phyloP scores from a whole-genome alignment of 208 protist genomes.

The Sergeia podlipaevii region DNA sequence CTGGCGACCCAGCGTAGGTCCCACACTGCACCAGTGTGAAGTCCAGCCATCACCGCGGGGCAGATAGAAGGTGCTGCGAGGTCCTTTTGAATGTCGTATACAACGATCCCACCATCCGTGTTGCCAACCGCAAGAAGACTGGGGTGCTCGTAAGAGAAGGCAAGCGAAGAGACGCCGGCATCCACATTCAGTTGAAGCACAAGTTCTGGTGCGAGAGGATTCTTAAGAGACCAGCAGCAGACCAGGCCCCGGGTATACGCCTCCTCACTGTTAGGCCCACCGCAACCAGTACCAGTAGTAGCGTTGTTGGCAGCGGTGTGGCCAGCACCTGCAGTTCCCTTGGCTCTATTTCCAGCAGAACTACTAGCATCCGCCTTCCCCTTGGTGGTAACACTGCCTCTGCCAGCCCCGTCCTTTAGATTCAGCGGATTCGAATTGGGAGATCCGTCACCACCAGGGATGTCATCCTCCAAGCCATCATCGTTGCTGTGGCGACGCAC shows the following conservation, averaged over 20 bases:
- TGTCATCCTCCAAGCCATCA: constrained; percentile 2
- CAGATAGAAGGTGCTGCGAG: constrained; percentile 65
- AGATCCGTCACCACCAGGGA: neutral
- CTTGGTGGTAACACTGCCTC: too few species aligned
- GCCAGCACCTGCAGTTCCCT: too few species aligned
- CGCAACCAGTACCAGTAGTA: too few species aligned
- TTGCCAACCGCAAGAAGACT: constrained; percentile 93
- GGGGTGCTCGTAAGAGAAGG: constrained; percentile 90
- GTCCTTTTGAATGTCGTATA: constrained; percentile 93
- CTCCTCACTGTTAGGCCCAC: neutral
- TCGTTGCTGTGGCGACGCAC: constrained; percentile 12
- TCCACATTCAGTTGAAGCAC: constrained; percentile 71
- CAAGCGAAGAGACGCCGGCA: constrained; percentile 88
- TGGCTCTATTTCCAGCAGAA: too few species aligned
- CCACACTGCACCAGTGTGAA: constrained; percentile 95
- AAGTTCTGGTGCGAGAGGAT: constrained; percentile 88
- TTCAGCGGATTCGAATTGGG: too few species aligned
- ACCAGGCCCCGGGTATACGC: constrained; percentile 82
- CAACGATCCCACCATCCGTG: constrained; percentile 89
- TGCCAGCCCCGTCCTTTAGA: too few species aligned
- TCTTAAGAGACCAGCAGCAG: constrained; percentile 97
- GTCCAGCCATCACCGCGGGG: constrained; percentile 51
- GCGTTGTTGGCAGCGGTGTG: too few species aligned
- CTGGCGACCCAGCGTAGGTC: constrained; percentile 91
- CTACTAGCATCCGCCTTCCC: too few species aligned